These are phyloP conservation scores for Exophiala spinifera DNA, from an alignment of 2,329 filamentous ascomycete genomes.

Conservation along the genomic window DNA sequence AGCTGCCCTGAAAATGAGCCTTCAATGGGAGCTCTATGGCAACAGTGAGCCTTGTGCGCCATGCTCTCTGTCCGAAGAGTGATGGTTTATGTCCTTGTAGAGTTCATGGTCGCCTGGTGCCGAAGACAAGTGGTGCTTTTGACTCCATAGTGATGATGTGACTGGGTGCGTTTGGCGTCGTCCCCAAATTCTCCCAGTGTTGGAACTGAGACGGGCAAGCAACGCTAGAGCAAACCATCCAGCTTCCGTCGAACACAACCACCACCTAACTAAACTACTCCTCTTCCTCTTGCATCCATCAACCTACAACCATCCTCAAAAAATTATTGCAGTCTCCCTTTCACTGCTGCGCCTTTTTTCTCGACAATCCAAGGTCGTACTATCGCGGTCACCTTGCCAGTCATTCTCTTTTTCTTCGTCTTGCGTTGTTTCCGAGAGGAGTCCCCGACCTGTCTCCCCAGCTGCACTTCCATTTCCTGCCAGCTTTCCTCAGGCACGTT, in stretches of 20 bases:
- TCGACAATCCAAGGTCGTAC: conserved; percentile 8
- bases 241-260: conserved; percentile 5
- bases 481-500: conserved; percentile 8
- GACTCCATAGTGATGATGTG: background rate
- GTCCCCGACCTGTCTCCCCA: conserved; percentile 2
- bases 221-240: conserved; percentile 1
- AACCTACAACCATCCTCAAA: background rate
- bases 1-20: too few relatives aligned
- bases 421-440: conserved; percentile 10
- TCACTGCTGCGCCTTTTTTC: conserved; percentile 5
- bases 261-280: background rate
- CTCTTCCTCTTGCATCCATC: conserved; percentile 14
- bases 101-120: background rate
- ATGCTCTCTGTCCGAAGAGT: too few relatives aligned
- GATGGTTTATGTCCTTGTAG: too few relatives aligned
- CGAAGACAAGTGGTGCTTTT: background rate
- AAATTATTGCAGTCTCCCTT: conserved; percentile 5
- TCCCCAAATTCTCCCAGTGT: background rate
- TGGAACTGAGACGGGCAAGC: background rate
- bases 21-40: too few relatives aligned
- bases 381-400: conserved; percentile 8
- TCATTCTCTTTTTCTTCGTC: conserved; percentile 10
- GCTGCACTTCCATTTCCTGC: conserved; percentile 8
- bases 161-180: background rate
- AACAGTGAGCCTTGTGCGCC: too few relatives aligned